phyloP scores from a whole-genome alignment of 2,329 filamentous ascomycete genomes.

The Fusarium proliferatum region DNA sequence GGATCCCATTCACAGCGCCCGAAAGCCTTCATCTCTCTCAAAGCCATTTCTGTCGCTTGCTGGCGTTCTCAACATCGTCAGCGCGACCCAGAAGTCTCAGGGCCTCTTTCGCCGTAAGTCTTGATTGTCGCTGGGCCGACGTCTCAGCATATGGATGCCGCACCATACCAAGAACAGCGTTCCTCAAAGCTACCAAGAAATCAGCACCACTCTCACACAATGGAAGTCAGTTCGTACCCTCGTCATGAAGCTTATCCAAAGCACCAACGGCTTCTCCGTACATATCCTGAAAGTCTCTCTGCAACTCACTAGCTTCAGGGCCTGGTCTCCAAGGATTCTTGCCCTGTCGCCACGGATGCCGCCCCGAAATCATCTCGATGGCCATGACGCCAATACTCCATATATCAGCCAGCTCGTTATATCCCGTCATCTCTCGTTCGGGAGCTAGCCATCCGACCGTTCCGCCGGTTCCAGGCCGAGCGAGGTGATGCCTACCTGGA shows the following conservation, averaged over 20 bases:
- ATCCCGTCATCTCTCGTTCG: neutral
- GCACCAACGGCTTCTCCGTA: neutral
- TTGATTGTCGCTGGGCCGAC: rapidly evolving
- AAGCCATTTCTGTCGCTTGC: neutral
- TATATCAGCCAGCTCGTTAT: neutral
- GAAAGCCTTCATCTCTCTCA: neutral
- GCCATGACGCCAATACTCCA: neutral
- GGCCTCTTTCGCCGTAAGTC: neutral
- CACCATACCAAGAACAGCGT: rapidly evolving
- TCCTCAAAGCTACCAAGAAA: neutral
- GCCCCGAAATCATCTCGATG: neutral
- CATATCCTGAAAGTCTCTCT: neutral
- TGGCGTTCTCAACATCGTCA: rapidly evolving
- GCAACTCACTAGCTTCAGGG: neutral
- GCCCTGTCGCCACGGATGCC: neutral
- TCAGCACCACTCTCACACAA: rapidly evolving
- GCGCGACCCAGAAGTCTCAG: rapidly evolving
- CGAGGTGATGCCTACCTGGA: neutral
- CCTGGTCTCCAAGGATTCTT: neutral
- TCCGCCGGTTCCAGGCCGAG: neutral
- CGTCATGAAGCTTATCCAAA: rapidly evolving
- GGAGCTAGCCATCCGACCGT: neutral
- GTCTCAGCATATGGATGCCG: neutral
- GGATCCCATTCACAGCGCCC: neutral
- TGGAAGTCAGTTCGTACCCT: rapidly evolving